Conservation (phyloP, 768 basidiomycete genomes). For the Antrodiella citrinella region DNA sequence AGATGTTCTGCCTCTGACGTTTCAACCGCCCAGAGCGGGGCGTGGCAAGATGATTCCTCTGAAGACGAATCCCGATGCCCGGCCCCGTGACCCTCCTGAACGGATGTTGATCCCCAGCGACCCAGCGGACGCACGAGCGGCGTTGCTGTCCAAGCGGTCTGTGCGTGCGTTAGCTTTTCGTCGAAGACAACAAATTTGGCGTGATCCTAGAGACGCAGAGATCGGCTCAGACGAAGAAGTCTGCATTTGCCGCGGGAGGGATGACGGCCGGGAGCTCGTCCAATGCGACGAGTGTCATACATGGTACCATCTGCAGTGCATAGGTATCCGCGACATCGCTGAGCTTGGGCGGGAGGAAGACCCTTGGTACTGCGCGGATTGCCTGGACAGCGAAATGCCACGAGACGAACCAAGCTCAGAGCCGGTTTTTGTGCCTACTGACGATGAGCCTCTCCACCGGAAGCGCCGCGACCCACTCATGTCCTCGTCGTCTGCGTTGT, state of each 20-base stretch:
- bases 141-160: slow-evolving; percentile 63
- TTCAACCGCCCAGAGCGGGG: slow-evolving; percentile 31
- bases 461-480: slow-evolving; percentile 49
- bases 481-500: slow-evolving; percentile 45
- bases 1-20: no score
- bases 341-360: slow-evolving; percentile 73
- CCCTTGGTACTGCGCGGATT: slow-evolving; percentile 65
- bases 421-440: slow-evolving; percentile 64
- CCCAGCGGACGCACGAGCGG: slow-evolving; percentile 69
- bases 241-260: slow-evolving; percentile 60
- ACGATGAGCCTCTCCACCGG: slow-evolving; percentile 34
- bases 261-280: slow-evolving; percentile 70
- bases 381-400: slow-evolving; percentile 39
- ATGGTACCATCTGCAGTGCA: slow-evolving; percentile 80
- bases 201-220: slow-evolving; percentile 27
- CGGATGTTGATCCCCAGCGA: slow-evolving; percentile 48
- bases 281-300: slow-evolving; percentile 75
- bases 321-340: slow-evolving; percentile 55
- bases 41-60: slow-evolving; percentile 58
- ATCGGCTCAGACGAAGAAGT: slow-evolving; percentile 42
- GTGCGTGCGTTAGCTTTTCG: slow-evolving; percentile 54
- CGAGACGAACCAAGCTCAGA: slow-evolving; percentile 45
- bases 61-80: slow-evolving; percentile 29
- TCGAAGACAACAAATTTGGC: slow-evolving; percentile 24
- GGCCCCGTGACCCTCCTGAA: no score